Conservation (phyloP, 805 yeast genomes). For the Naumovozyma dairenensis region DNA sequence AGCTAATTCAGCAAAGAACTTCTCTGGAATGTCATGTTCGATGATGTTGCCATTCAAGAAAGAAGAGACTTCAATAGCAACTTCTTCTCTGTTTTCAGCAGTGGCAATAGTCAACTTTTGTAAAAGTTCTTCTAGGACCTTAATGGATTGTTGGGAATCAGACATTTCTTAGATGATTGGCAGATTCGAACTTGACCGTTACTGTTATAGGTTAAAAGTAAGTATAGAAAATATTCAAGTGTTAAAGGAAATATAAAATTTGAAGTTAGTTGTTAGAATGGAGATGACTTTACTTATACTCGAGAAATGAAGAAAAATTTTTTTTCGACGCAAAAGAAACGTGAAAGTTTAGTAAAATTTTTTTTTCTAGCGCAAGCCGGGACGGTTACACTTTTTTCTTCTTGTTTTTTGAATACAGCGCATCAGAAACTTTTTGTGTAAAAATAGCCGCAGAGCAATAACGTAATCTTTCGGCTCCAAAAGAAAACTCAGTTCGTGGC, state of each 20-base stretch:
- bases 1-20: slow-evolving; percentile 70
- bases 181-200: too few relatives aligned
- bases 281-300: slow-evolving; percentile 1
- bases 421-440: background rate
- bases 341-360: background rate
- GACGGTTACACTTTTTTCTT: too few relatives aligned
- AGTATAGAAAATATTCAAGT: too few relatives aligned
- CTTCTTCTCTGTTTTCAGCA: slow-evolving; percentile 70
- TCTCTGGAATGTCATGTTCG: slow-evolving; percentile 95
- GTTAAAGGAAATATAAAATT: too few relatives aligned
- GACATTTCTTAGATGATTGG: slow-evolving; percentile 37
- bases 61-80: slow-evolving; percentile 82
- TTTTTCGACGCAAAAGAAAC: slow-evolving; percentile 1
- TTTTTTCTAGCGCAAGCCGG: too few relatives aligned
- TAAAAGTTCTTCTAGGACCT: slow-evolving; percentile 90
- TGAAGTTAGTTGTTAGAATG: background rate
- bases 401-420: background rate
- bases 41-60: slow-evolving; percentile 94
- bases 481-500: too few relatives aligned
- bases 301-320: background rate
- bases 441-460: too few relatives aligned
- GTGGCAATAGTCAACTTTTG: slow-evolving; percentile 84
- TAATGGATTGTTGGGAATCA: slow-evolving; percentile 39
- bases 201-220: too few relatives aligned
- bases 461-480: too few relatives aligned